Percentiles rank a stretch among this genome's conserved stretches.
Conservation (phyloP, 78 protist genomes). For the Emiliania huxleyi region DNA sequence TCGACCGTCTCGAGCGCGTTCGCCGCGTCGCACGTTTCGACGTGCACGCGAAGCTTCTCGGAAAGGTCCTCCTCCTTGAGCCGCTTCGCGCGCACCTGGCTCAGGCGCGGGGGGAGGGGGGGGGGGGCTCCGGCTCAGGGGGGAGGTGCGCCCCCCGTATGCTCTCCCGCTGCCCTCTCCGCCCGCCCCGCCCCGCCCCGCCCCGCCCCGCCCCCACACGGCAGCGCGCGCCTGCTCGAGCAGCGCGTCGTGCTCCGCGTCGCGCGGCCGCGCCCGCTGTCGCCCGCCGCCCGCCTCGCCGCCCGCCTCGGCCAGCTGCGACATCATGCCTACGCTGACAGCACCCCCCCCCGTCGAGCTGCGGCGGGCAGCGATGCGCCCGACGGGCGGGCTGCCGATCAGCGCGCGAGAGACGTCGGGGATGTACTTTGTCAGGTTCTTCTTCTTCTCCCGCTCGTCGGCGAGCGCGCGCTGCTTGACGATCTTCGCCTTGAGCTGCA, state of each 20-base stretch:
- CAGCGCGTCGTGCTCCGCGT: background rate
- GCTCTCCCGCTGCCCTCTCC: no score
- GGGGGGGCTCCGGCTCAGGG: background rate
- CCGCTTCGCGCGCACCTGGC: background rate
- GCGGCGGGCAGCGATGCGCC: no score
- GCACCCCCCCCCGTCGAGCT: no score
- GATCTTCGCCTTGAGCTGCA: conserved; percentile 33
- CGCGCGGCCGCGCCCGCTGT: background rate
- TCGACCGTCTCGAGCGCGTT: background rate
- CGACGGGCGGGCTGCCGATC: background rate
- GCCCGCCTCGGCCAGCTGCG: background rate
- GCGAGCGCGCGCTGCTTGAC: background rate
- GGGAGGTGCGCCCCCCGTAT: background rate
- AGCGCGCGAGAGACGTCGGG: conserved; percentile 48
- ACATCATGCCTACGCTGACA: background rate
- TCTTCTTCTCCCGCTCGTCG: conserved; percentile 24
- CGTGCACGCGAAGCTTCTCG: background rate
- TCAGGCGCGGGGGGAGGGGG: background rate
- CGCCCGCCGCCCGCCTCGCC: background rate
- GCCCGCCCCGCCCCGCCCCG: no score
- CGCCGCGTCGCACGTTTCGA: background rate
- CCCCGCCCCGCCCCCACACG: no score
- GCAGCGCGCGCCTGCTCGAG: background rate
- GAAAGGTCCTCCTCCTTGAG: background rate
- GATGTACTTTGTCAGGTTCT: conserved; percentile 35